These are phyloP conservation scores for Eimeria praecox DNA, from an alignment of 169 alveolate species.

Conservation along the genomic window DNA sequence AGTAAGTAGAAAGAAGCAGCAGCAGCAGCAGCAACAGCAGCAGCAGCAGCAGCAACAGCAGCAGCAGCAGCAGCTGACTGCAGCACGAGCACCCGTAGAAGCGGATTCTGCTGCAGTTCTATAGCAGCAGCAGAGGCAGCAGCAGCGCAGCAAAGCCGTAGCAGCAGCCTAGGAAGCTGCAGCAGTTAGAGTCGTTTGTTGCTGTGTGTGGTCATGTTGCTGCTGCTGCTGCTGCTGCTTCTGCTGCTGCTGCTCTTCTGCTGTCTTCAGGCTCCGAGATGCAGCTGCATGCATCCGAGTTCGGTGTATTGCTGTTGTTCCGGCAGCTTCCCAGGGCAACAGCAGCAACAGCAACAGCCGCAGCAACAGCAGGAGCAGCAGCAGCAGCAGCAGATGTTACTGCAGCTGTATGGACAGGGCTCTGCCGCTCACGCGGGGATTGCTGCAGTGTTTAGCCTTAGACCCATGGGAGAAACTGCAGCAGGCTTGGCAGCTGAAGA, in stretches of 20 bases:
- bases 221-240: too few relatives aligned
- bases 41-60: conserved; percentile 6
- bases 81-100: neutral
- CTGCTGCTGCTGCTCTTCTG: conserved; percentile 2
- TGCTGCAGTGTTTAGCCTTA: conserved; percentile 47
- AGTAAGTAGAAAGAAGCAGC: neutral
- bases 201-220: too few relatives aligned
- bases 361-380: conserved; percentile 27
- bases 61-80: neutral
- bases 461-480: conserved; percentile 46
- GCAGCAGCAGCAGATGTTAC: neutral
- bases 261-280: conserved; percentile 16
- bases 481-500: neutral
- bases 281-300: conserved; percentile 34
- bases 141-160: too few relatives aligned
- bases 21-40: conserved; percentile 7
- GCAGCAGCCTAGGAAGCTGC: neutral
- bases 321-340: neutral
- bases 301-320: conserved; percentile 61
- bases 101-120: neutral
- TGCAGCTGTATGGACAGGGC: conserved; percentile 9
- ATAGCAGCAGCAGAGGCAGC: neutral
- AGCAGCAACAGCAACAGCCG: neutral
- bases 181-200: neutral
- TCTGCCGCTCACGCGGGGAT: conserved; percentile 37